Base-by-base conservation (phyloP, 2,329 filamentous ascomycete species). In the Pseudogymnoascus sp. region DNA sequence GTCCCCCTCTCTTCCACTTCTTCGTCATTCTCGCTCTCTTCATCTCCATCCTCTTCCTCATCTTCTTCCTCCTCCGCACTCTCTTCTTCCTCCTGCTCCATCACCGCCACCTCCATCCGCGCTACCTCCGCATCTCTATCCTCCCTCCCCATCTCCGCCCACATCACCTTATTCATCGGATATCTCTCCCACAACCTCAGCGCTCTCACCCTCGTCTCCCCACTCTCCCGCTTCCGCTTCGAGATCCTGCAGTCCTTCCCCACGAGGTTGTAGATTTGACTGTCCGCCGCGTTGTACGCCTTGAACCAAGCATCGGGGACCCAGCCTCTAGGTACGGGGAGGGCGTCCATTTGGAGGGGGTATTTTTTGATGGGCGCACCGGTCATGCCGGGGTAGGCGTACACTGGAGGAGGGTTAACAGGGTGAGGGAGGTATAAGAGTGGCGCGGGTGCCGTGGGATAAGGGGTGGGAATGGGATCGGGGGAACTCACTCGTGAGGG, bases 171-270 rank as follows among this genome's bases (percentile, higher is more conserved):
- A 33, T 55, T 55, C 4, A 55, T 21, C n/a, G 49, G 49, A 19
- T 55, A 55, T n/a, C 49, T 33, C 49, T 55, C 49, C 49, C 49
- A 55, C 49, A 55, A 55, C n/a, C n/a, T 26, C n/a, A 55, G 49
- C 29, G 49, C 49, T n/a, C 49, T 55, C n/a, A 33, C 49, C n/a
- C 49, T 55, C 29, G 49, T 55, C 49, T 55, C 49, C 10, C 49
- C 49, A 33, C 49, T 55, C n/a, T 55, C 49, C n/a, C 29, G 29
- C 49, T 55, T 55, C 26, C 26, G 26, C 49, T 33, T 55, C 29
- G 49, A 55, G n/a, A 55, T 55, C 16, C 49, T 16, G n/a, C 49
- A 55, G 49, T 55, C 49, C 29, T 7, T 19, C n/a, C 49, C 49
- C 10, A 55, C 49, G 4, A 33, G 49, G 29, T 55, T 7, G n/a